Conservation (phyloP, 2,329 filamentous ascomycete species). For the Volutella citrinella region DNA sequence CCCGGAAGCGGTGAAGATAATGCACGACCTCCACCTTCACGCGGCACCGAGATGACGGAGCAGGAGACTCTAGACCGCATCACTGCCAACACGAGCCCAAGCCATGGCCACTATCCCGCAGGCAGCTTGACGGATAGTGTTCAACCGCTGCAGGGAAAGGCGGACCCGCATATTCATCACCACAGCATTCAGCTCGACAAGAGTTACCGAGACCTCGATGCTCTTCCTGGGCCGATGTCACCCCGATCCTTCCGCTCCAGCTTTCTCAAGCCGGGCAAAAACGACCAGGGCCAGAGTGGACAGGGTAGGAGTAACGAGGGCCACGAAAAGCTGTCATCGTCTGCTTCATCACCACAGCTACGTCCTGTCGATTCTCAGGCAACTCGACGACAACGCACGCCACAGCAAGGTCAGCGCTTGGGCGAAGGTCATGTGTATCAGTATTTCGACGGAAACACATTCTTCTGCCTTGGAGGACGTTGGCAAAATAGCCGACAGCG, state of each 20-base stretch:
- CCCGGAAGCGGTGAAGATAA: conserved; percentile 42
- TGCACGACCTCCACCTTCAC: conserved; percentile 62
- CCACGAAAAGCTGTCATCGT: conserved; percentile 81
- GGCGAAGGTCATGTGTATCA: conserved; percentile 70
- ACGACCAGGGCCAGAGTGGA: conserved; percentile 45
- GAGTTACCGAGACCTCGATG: conserved; percentile 51
- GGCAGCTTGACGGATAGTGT: conserved; percentile 74
- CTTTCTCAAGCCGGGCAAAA: conserved; percentile 63
- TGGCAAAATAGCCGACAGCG: conserved; percentile 84
- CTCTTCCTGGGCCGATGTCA: conserved; percentile 60
- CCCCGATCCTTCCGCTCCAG: conserved; percentile 74
- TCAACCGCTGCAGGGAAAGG: conserved; percentile 63
- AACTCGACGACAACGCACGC: conserved; percentile 15
- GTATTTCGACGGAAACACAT: conserved; percentile 90
- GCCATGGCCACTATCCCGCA: conserved; percentile 51
- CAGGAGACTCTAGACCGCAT: conserved; percentile 67
- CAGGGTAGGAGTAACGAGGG: conserved; percentile 59
- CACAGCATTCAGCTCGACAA: conserved; percentile 60
- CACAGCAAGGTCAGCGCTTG: too few relatives aligned
- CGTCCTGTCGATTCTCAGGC: conserved; percentile 41
- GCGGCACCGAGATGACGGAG: conserved; percentile 79
- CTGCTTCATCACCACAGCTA: conserved; percentile 70
- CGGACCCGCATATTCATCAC: conserved; percentile 28
- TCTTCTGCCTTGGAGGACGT: conserved; percentile 83
- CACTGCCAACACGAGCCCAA: conserved; percentile 73